Base-by-base conservation (phyloP, 352 stramenopile genomes). In the Phytophthora brassicae region DNA sequence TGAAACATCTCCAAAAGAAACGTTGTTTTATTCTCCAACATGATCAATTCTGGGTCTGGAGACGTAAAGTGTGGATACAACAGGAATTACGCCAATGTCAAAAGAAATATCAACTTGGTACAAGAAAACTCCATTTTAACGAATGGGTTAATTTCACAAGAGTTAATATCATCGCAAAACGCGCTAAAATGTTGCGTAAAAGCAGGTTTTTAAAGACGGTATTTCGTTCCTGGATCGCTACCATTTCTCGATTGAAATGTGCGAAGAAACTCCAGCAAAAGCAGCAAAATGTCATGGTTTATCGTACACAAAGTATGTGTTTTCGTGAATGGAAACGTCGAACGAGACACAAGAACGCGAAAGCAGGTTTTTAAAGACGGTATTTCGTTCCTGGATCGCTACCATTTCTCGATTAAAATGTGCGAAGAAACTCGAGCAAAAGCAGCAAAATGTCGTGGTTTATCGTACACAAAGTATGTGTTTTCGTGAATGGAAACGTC, bases 1-100 rank as follows among this genome's bases (percentile, higher is more conserved):
- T 83, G 6, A 53, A 72, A 13, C 79, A 90, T 38, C 26, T 90
- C 4, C 66, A 55, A 8, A 60, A 62, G 0, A 84, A 79, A 7
- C 68, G 75, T 8, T 68, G 44, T 0, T 89, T 90, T 42, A 63
- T 89, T 33, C 22, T 77, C 1, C 70, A 86, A 29, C 75, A 92
- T 47, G 65, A 90, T 54, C 55, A 53, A n/a, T 88, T 93, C 47
- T 90, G 79, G 80, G 45, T 53, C 16, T 90, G 84, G 80, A 62
- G 79, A 12, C 68, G 75, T 2, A 73, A 73, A 20, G 52, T 88
- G 4, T 88, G 83, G 77, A 51, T 68, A 9, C 65, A 79, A 22
- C 70, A 90, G 22, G 66, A 89, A 12, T 23, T 91, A 5, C 46
- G 56, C 14, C 39, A 36, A 0, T 66, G 81, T 19, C 60, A 46